phyloP scores from a whole-genome alignment of 805 yeast species.

The Phaffomyces opuntiae region DNA sequence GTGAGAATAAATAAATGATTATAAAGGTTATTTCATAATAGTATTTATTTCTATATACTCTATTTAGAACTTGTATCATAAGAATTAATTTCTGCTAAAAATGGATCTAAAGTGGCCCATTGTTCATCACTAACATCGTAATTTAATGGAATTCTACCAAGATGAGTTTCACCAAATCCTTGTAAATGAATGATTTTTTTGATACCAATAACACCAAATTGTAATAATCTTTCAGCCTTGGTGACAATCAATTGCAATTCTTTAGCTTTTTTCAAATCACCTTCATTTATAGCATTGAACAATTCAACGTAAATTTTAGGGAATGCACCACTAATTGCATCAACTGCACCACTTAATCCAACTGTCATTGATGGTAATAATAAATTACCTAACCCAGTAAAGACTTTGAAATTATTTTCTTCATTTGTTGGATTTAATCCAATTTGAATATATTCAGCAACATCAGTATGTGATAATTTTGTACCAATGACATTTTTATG shows the following conservation, averaged over 20 bases:
- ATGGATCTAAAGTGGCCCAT: conserved; percentile 22
- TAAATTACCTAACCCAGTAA: conserved; percentile 47
- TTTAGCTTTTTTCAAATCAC: conserved; percentile 35
- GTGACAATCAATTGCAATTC: conserved; percentile 35
- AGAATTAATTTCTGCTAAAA: conserved; percentile 9
- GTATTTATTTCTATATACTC: background rate
- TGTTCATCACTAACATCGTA: conserved; percentile 27
- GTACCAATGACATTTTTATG: conserved; percentile 43
- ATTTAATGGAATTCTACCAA: conserved; percentile 42
- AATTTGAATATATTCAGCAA: conserved; percentile 38
- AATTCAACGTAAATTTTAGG: conserved; percentile 42
- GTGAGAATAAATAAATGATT: too few relatives aligned
- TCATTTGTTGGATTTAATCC: conserved; percentile 35
- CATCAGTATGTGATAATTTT: conserved; percentile 46
- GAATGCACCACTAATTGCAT: conserved; percentile 46
- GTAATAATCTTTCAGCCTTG: conserved; percentile 32
- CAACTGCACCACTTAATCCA: conserved; percentile 46
- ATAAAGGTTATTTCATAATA: too few relatives aligned
- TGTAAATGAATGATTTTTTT: conserved; percentile 34
- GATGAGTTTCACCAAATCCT: conserved; percentile 37
- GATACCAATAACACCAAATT: conserved; percentile 40
- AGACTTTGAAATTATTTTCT: conserved; percentile 33
- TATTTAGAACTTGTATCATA: conserved; percentile 12
- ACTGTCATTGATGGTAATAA: conserved; percentile 39
- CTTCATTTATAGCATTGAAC: conserved; percentile 31